Conservation (phyloP, 1,284 basidiomycete genomes). For the Uromyces viciae-fabae region DNA sequence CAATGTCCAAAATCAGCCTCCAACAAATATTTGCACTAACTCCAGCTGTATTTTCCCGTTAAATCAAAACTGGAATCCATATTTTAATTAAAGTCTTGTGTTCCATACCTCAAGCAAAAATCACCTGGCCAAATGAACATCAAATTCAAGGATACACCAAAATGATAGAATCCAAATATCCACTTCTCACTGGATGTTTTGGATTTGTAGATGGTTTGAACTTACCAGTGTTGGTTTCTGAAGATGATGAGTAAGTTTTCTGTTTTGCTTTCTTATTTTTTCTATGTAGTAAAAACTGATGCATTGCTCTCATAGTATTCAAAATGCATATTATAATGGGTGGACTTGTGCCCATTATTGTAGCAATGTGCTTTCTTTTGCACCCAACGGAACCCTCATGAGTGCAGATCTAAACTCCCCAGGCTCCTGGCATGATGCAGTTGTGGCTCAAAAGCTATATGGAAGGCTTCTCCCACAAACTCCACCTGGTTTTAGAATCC, state of each 20-base stretch:
- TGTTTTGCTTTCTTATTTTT: neutral
- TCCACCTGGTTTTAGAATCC: slow-evolving; percentile 57
- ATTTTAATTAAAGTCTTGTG: neutral
- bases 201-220: neutral
- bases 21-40: neutral
- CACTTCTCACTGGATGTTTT: neutral
- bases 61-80: neutral
- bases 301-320: neutral
- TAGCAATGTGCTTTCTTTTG: neutral
- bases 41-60: neutral
- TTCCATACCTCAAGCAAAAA: neutral
- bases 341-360: neutral
- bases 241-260: neutral
- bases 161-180: neutral
- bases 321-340: neutral
- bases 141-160: neutral
- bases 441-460: slow-evolving; percentile 57
- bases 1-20: neutral
- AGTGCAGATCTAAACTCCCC: slow-evolving; percentile 56
- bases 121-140: neutral
- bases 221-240: neutral
- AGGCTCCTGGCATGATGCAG: slow-evolving; percentile 61
- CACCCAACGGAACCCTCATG: slow-evolving; percentile 52
- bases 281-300: neutral
- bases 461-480: slow-evolving; percentile 53